Conservation (phyloP, 2,329 filamentous ascomycete species). For the Arthroderma sp. region DNA sequence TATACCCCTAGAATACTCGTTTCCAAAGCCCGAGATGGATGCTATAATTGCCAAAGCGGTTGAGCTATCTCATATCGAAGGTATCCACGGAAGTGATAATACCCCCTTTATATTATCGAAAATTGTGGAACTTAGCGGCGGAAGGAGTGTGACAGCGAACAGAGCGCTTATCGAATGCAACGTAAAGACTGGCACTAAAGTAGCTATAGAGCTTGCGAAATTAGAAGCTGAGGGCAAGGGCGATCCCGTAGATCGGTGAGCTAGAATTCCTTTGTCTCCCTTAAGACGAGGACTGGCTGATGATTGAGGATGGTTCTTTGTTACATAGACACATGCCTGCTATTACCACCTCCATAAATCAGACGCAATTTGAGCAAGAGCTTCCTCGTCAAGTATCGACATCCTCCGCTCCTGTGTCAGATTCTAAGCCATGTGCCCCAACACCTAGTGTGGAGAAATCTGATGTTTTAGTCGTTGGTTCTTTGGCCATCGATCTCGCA, state of each 20-base stretch:
- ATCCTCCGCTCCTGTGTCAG: neutral
- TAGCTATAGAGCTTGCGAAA: conserved; percentile 49
- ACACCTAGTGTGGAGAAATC: conserved; percentile 18
- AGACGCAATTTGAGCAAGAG: neutral
- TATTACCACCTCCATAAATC: conserved; percentile 12
- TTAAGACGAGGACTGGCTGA: conserved; percentile 18
- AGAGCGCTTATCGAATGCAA: conserved; percentile 55
- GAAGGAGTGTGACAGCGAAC: conserved; percentile 62
- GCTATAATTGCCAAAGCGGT: conserved; percentile 55
- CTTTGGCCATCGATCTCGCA: conserved; percentile 72
- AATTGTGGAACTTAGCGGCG: conserved; percentile 65
- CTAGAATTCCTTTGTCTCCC: conserved; percentile 13
- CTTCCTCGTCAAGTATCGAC: neutral
- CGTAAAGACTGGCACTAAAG: conserved; percentile 49
- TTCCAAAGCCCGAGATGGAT: conserved; percentile 60
- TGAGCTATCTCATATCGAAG: conserved; percentile 49
- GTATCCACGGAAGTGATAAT: conserved; percentile 59
- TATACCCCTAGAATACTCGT: conserved; percentile 56
- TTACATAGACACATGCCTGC: conserved; percentile 9
- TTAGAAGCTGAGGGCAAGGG: conserved; percentile 31
- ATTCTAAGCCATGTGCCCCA: neutral
- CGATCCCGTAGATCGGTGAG: conserved; percentile 26
- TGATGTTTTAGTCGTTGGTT: conserved; percentile 79
- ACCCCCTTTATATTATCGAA: conserved; percentile 72
- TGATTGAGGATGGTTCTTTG: conserved; percentile 16